phyloP scores from a whole-genome alignment of 1,139 yeast species.

The Pichia sp. region DNA sequence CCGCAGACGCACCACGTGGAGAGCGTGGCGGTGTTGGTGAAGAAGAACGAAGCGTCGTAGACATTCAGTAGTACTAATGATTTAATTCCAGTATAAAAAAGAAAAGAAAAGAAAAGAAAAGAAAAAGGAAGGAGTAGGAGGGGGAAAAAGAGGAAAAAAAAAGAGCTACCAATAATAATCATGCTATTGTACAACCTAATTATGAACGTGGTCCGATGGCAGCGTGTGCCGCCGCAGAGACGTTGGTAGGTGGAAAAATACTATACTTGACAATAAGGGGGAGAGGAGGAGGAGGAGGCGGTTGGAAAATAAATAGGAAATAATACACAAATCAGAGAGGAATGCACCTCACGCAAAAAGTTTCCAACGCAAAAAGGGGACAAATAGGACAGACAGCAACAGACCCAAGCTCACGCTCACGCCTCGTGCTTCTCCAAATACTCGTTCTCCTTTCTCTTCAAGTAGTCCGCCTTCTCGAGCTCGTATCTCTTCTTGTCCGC shows the following conservation, averaged over 20 bases:
- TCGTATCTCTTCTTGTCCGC: slow-evolving; percentile 97
- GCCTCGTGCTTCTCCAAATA: slow-evolving; percentile 17
- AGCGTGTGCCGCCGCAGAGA: too few species aligned
- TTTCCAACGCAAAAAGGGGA: neutral
- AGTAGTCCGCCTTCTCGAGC: slow-evolving; percentile 89
- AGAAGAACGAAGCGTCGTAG: too few species aligned
- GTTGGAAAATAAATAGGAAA: slow-evolving; percentile 5
- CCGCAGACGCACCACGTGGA: slow-evolving; percentile 99
- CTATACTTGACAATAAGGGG: neutral
- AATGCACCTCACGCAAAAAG: too few species aligned
- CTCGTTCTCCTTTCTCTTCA: slow-evolving; percentile 43
- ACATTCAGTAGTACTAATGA: neutral
- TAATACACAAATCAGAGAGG: slow-evolving; percentile 4
- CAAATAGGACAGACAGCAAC: too few species aligned
- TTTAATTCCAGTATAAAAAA: slow-evolving; percentile 10
- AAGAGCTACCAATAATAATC: neutral
- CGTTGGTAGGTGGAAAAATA: too few species aligned
- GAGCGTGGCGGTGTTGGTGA: slow-evolving; percentile 75
- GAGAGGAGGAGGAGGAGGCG: neutral
- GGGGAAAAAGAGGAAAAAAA: neutral
- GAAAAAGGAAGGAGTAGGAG: neutral
- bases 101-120: neutral
- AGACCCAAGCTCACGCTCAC: too few species aligned
- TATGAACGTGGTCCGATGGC: slow-evolving; percentile 2
- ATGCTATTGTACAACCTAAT: slow-evolving; percentile 11